Conservation (phyloP, 331 rosid species). For the Ulmus americana region DNA sequence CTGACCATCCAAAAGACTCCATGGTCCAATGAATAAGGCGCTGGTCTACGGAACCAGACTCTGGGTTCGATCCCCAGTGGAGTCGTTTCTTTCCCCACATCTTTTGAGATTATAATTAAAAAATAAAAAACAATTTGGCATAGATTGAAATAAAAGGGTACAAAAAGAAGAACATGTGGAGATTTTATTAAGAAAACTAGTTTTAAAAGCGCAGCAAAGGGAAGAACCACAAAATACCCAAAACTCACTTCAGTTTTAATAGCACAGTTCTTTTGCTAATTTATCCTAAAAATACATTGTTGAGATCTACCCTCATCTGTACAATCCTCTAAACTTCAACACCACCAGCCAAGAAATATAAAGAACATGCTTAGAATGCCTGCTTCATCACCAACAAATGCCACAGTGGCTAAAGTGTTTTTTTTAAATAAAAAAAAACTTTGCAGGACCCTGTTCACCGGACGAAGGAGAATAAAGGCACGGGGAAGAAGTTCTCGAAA, state of each 20-base stretch:
- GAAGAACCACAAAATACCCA: conserved; percentile 15
- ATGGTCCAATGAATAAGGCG: conserved; percentile 48
- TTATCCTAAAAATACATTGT: conserved; percentile 41
- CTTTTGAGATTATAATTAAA: background rate
- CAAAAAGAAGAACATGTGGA: conserved; percentile 19
- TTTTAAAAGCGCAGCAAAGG: conserved; percentile 19
- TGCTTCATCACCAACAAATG: conserved; percentile 28
- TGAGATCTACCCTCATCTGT: conserved; percentile 61
- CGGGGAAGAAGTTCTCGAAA: conserved; percentile 13
- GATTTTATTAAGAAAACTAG: conserved; percentile 27
- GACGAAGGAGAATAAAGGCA: conserved; percentile 19
- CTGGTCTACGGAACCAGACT: conserved; percentile 49
- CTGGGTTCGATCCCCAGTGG: conserved; percentile 46
- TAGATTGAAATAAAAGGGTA: background rate
- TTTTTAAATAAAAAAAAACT: background rate
- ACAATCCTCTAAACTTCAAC: conserved; percentile 53
- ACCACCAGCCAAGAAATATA: conserved; percentile 31
- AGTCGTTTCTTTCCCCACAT: conserved; percentile 13
- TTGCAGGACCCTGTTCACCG: conserved; percentile 28
- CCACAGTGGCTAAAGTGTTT: conserved; percentile 13
- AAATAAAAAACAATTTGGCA: background rate
- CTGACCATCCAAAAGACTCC: conserved; percentile 11
- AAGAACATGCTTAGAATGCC: conserved; percentile 26
- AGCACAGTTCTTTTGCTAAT: conserved; percentile 11
- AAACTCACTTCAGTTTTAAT: conserved; percentile 36